Evolutionary conservation across 192 early-diverging fungal species (phyloP), one percentile per base, ranked within the genome.

Genomic region (Mortierella antarctica): DNA sequence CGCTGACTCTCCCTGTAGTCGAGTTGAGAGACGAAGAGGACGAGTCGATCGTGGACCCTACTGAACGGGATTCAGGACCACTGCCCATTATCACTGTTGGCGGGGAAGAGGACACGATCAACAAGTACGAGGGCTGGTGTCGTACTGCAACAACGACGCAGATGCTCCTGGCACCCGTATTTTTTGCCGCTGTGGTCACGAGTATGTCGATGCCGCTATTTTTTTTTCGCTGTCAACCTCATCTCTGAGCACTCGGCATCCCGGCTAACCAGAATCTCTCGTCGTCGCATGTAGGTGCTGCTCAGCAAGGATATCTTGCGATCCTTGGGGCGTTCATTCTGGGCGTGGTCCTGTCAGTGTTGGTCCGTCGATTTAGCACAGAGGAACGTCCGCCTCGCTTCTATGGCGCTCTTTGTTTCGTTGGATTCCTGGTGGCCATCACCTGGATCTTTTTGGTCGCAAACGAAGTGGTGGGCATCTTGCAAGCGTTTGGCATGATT

Each of bases 381-480:
- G 70, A 82, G 13, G 50, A 78, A 42, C n/a, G 72, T 7, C 86
- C 76, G 13, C 89, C 89, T 39, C 58, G 70, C 39, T 67, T 82
- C 14, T 85, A 83, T 65, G 86, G 83, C 61, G 81, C 83, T 40
- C 62, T 90, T 51, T 84, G 89, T 46, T 88, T 89, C 77, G 73
- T 92, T 23, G 96, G 96, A 12, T 96, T 98, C 72, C 71, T 87
- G 45, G 83, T 93, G 17, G 91, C 91, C 1, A 90, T 98, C 39
- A 81, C 89, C 0, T 98, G 96, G 96, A 92, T 98, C 12, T 95
- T 90, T 83, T 71, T 96, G 15, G 86, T 96, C 51, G 95, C 97
- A 2, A 94, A 93, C 71, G 97, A 99, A 69, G 90, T 97, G 44
- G 95, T 99, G 3, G 91, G 92, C 15, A 85, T 97, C 8, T 83